Percentiles rank a stretch among this genome's conserved stretches.
These are phyloP conservation scores for Alternaria triticina DNA, from an alignment of 2,329 filamentous ascomycete genomes.

Conservation along the genomic window DNA sequence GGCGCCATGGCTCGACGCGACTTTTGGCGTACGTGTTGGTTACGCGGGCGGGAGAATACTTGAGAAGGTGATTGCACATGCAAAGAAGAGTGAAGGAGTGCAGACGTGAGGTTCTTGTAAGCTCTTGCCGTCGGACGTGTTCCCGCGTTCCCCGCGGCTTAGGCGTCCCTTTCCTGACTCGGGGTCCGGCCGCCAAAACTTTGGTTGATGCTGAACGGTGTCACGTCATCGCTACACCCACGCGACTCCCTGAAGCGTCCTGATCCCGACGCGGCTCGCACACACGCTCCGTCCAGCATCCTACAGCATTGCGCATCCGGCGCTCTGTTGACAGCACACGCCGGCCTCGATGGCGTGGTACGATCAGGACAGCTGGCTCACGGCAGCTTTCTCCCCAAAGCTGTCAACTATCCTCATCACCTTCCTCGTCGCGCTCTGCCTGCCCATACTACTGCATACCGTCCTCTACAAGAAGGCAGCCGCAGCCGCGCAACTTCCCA, in stretches of 20 bases:
- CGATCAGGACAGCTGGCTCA: constrained; percentile 53
- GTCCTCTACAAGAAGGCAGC: constrained; percentile 72
- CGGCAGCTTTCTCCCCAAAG: constrained; percentile 54
- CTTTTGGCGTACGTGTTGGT: not conserved
- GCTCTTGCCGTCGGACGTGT: constrained; percentile 23
- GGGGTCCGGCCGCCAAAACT: constrained; percentile 13
- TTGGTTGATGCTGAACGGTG: constrained; percentile 17
- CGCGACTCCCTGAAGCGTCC: not conserved
- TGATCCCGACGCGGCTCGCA: not conserved
- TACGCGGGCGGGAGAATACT: not conserved
- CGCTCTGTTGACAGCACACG: not conserved
- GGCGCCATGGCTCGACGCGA: not conserved
- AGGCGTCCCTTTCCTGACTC: constrained; percentile 6
- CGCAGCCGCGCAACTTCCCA: constrained; percentile 69
- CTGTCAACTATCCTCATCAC: constrained; percentile 68
- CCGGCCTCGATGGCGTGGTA: constrained; percentile 42
- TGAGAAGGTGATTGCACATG: not conserved
- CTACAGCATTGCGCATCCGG: not conserved
- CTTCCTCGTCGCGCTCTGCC: constrained; percentile 70
- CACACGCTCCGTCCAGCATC: not conserved
- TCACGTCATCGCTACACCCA: constrained; percentile 28
- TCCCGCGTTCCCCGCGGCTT: constrained; percentile 22
- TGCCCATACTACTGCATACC: constrained; percentile 79
- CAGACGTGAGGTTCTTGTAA: constrained; percentile 39
- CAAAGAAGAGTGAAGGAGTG: not conserved